phyloP scores from a whole-genome alignment of 208 protist species.

The Angomonas deanei region DNA sequence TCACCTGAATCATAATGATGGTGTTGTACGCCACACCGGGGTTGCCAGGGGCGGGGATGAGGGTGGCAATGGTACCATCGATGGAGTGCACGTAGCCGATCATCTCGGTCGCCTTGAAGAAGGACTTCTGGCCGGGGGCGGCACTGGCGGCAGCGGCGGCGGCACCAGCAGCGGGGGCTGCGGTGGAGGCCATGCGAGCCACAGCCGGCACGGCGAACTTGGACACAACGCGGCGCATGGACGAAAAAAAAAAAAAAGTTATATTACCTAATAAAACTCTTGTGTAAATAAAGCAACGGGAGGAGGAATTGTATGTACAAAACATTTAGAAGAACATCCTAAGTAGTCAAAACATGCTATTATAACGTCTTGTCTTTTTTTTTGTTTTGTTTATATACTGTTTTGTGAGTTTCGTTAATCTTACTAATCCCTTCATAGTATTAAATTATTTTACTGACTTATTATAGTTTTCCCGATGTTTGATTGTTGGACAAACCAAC shows the following conservation, averaged over 20 bases:
- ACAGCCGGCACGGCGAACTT: conserved; percentile 33
- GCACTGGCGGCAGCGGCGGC: conserved; percentile 16
- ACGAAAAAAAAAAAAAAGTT: background rate
- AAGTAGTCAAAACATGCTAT: background rate
- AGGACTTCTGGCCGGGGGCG: conserved; percentile 59
- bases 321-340: background rate
- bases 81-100: conserved; percentile 86
- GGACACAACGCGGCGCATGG: conserved; percentile 57
- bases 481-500: background rate
- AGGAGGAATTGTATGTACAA: background rate
- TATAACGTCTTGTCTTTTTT: too few relatives aligned
- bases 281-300: background rate
- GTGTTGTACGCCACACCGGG: conserved; percentile 81
- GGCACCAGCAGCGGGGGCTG: conserved; percentile 16
- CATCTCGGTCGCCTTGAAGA: conserved; percentile 82
- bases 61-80: conserved; percentile 81
- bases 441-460: too few relatives aligned
- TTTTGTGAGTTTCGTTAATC: too few relatives aligned
- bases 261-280: background rate
- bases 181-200: conserved; percentile 35
- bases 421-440: too few relatives aligned
- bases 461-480: conserved; percentile 9
- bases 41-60: conserved; percentile 72
- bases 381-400: too few relatives aligned
- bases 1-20: conserved; percentile 83